phyloP scores from a whole-genome alignment of 768 basidiomycete species.

The Boletus pseudopeckii region DNA sequence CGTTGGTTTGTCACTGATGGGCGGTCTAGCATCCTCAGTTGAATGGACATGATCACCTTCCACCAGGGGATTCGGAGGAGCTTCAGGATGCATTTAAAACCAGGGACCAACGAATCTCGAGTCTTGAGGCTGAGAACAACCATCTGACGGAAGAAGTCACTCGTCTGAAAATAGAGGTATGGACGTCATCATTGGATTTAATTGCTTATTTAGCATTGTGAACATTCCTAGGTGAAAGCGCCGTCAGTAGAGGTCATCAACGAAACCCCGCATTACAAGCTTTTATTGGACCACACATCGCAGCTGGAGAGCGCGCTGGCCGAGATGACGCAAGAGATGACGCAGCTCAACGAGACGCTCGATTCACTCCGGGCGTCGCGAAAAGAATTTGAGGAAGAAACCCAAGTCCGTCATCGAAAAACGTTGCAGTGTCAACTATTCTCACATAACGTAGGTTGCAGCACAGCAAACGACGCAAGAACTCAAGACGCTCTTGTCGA shows the following conservation, averaged over 20 bases:
- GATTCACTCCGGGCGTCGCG: constrained; percentile 37
- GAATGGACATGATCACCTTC: constrained; percentile 40
- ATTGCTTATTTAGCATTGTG: neutral
- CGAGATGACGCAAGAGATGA: constrained; percentile 39
- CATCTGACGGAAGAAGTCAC: constrained; percentile 45
- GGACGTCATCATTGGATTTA: constrained; percentile 3
- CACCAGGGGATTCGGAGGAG: constrained; percentile 41
- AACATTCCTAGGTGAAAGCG: constrained; percentile 33
- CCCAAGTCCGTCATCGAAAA: constrained; percentile 37
- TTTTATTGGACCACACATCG: constrained; percentile 52
- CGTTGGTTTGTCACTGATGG: constrained; percentile 34
- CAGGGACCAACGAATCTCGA: constrained; percentile 43
- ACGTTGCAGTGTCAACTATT: constrained; percentile 6
- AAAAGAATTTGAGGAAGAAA: constrained; percentile 46
- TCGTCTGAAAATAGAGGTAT: constrained; percentile 45
- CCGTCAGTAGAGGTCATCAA: constrained; percentile 44
- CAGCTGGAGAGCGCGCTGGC: constrained; percentile 41
- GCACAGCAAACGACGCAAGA: constrained; percentile 59
- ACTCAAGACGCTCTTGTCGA: constrained; percentile 53
- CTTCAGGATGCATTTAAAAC: constrained; percentile 24
- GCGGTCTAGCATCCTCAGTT: constrained; percentile 38
- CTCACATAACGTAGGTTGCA: constrained; percentile 31
- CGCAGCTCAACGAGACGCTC: constrained; percentile 43
- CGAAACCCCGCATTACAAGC: constrained; percentile 52
- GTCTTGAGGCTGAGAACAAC: constrained; percentile 46